A percentile compares a stretch with the other conserved stretches of the same genome.
Evolutionary conservation across 208 protist species (phyloP).

Genomic region (Zelonia costaricensis): DNA sequence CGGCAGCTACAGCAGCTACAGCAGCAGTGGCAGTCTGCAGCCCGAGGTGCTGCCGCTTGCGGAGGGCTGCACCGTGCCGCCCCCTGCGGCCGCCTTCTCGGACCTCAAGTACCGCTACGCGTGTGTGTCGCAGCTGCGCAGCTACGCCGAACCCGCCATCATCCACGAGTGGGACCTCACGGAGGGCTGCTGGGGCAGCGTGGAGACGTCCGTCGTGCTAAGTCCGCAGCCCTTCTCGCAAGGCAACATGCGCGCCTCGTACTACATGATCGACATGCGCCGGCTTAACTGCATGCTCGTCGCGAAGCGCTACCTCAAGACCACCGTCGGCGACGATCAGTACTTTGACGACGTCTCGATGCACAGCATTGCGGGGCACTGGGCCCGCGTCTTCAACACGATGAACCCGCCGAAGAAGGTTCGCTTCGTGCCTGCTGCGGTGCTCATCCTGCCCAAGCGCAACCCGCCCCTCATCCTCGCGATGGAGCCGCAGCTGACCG

Average conservation of each 20-base stretch:
- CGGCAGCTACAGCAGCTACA: slow-evolving; percentile 27
- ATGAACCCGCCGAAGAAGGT: slow-evolving; percentile 66
- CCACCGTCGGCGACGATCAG: slow-evolving; percentile 53
- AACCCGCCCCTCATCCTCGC: slow-evolving; percentile 64
- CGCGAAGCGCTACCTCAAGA: slow-evolving; percentile 75
- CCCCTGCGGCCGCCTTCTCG: slow-evolving; percentile 44
- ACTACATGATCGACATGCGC: slow-evolving; percentile 76
- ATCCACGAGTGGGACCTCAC: slow-evolving; percentile 77
- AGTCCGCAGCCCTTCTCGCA: slow-evolving; percentile 64
- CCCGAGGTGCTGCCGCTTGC: slow-evolving; percentile 47
- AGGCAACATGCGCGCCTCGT: slow-evolving; percentile 86
- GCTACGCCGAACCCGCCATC: slow-evolving; percentile 55
- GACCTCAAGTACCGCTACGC: slow-evolving; percentile 54
- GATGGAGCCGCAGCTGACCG: slow-evolving; percentile 75
- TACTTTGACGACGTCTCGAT: slow-evolving; percentile 89
- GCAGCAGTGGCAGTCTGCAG: slow-evolving; percentile 23
- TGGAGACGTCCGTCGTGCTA: slow-evolving; percentile 67
- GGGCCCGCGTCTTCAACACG: slow-evolving; percentile 72
- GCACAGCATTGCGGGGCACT: slow-evolving; percentile 83
- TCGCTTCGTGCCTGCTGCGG: slow-evolving; percentile 72
- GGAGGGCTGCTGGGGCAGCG: slow-evolving; percentile 57
- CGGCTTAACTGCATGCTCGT: slow-evolving; percentile 71
- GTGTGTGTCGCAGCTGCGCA: slow-evolving; percentile 32
- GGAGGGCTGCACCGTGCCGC: slow-evolving; percentile 43
- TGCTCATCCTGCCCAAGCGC: slow-evolving; percentile 65